Percentiles rank a stretch among this genome's conserved stretches.
phyloP scores from a whole-genome alignment of 495 filamentous ascomycete genomes.

The Lasiosphaeria hispida region DNA sequence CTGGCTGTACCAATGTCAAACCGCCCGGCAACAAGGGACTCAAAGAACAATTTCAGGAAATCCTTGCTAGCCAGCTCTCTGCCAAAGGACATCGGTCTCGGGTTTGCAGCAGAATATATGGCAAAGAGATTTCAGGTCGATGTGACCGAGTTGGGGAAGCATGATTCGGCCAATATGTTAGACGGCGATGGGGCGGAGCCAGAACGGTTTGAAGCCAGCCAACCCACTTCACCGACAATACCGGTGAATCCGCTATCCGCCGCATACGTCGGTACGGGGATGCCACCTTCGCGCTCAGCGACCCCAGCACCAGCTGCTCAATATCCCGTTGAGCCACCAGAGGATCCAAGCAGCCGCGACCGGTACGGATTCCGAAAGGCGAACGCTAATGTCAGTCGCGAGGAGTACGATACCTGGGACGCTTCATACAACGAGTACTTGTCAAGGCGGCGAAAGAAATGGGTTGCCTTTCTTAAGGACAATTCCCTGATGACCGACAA shows the following conservation, averaged over 20 bases:
- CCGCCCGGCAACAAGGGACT: constrained; percentile 33
- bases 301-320: constrained; percentile 22
- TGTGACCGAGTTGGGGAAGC: constrained; percentile 23
- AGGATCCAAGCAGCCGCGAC: constrained; percentile 55
- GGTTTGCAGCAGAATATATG: constrained; percentile 28
- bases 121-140: constrained; percentile 16
- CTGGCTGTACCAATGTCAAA: constrained; percentile 20
- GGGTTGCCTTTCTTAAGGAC: constrained; percentile 73
- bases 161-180: constrained; percentile 32
- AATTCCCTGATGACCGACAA: constrained; percentile 67
- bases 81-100: constrained; percentile 30
- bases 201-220: neutral
- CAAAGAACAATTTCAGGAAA: constrained; percentile 37
- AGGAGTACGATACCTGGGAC: constrained; percentile 84
- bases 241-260: neutral
- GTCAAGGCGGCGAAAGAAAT: constrained; percentile 71
- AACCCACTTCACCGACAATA: constrained; percentile 7
- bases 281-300: constrained; percentile 7
- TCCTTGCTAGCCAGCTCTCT: constrained; percentile 33
- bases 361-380: constrained; percentile 89
- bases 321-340: constrained; percentile 27
- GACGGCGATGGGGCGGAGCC: constrained; percentile 15
- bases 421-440: constrained; percentile 65
- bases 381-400: constrained; percentile 70
- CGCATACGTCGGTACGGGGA: neutral